Conservation (phyloP, 1,139 yeast genomes). For the Geotrichum europaeum region DNA sequence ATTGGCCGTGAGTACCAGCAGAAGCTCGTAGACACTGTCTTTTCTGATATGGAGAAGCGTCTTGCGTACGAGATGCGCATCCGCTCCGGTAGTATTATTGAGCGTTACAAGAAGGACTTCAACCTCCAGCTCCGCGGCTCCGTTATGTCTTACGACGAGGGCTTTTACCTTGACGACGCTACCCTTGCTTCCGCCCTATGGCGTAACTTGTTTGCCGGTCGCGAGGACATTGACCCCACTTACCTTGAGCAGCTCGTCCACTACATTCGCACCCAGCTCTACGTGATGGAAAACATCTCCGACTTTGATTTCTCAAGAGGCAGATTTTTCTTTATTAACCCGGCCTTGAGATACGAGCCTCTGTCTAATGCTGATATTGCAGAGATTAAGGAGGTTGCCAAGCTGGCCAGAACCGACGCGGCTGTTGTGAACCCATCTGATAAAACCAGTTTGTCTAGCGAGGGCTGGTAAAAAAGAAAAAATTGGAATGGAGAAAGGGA, state of each 20-base stretch:
- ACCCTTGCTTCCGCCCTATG: slow-evolving; percentile 76
- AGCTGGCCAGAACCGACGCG: slow-evolving; percentile 16
- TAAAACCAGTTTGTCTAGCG: slow-evolving; percentile 20
- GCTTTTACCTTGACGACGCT: slow-evolving; percentile 72
- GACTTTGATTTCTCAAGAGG: slow-evolving; percentile 95
- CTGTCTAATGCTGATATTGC: slow-evolving; percentile 39
- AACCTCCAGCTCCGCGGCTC: slow-evolving; percentile 87
- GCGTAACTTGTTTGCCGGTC: slow-evolving; percentile 65
- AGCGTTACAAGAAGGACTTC: slow-evolving; percentile 81
- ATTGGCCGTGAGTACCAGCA: slow-evolving; percentile 89
- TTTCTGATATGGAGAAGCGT: slow-evolving; percentile 82
- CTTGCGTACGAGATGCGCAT: slow-evolving; percentile 82
- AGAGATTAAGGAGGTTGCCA: slow-evolving; percentile 20
- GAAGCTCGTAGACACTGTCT: slow-evolving; percentile 80
- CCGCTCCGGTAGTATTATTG: slow-evolving; percentile 75
- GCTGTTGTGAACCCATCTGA: slow-evolving; percentile 19
- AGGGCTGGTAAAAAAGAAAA: slow-evolving; percentile 20
- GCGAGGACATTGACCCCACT: slow-evolving; percentile 72
- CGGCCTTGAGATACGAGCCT: slow-evolving; percentile 70
- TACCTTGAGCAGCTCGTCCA: slow-evolving; percentile 83
- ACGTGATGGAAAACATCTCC: slow-evolving; percentile 74
- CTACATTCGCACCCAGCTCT: slow-evolving; percentile 82
- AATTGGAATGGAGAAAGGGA: too few relatives aligned
- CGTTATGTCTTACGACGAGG: slow-evolving; percentile 90
- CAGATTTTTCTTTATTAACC: slow-evolving; percentile 77